phyloP scores from a whole-genome alignment of 2,329 filamentous ascomycete genomes.

The Neodidymelliopsis sp. region DNA sequence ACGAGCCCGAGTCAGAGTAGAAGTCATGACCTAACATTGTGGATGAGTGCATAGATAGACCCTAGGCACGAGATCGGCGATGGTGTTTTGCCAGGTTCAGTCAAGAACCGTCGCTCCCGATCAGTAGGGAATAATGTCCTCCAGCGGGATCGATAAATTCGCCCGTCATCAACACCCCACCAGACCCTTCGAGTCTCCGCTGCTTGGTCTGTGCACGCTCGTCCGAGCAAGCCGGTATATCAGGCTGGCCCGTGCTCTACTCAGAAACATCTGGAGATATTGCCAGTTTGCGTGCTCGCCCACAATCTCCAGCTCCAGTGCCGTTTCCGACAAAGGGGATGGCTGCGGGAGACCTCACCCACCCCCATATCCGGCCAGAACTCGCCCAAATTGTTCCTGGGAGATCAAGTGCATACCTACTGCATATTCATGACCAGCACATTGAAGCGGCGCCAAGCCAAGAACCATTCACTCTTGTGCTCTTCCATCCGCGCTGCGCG shows the following conservation, averaged over 20 bases:
- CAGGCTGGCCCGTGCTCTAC: constrained; percentile 7
- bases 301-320: background rate
- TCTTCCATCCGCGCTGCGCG: constrained; percentile 2
- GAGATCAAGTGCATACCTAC: constrained; percentile 12
- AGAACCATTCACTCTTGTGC: constrained; percentile 7
- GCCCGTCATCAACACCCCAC: constrained; percentile 28
- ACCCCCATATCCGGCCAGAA: background rate
- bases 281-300: constrained; percentile 5
- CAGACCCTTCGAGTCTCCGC: constrained; percentile 9
- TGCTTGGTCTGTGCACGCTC: constrained; percentile 8
- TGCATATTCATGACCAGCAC: constrained; percentile 10
- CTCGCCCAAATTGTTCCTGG: background rate
- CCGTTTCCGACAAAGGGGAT: background rate
- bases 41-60: constrained; percentile 18
- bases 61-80: constrained; percentile 19
- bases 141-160: constrained; percentile 29
- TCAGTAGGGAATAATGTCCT: constrained; percentile 27
- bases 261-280: constrained; percentile 1
- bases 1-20: constrained; percentile 7
- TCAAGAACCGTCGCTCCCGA: constrained; percentile 25
- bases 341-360: background rate
- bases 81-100: constrained; percentile 29
- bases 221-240: constrained; percentile 11
- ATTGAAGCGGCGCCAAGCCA: constrained; percentile 12
- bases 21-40: constrained; percentile 20